Conservation (phyloP, 1,284 basidiomycete genomes). For the Chalciporus sp. region DNA sequence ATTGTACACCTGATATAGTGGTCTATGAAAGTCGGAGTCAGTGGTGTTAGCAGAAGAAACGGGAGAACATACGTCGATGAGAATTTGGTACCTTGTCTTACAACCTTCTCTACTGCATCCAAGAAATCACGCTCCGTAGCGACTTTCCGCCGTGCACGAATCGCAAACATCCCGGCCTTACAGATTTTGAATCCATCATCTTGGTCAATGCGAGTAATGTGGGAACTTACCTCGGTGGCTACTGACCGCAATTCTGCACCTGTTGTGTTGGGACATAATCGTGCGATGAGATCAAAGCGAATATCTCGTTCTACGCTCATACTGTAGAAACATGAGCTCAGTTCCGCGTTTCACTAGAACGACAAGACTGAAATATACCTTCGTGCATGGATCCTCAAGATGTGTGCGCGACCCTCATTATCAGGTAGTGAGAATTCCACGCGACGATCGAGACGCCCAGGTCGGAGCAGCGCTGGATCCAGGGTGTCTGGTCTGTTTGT, state of each 20-base stretch:
- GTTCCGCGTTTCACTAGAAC: slow-evolving; percentile 4
- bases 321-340: slow-evolving; percentile 43
- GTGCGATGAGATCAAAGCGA: slow-evolving; percentile 96
- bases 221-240: slow-evolving; percentile 80
- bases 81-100: slow-evolving; percentile 97
- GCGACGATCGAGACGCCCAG: slow-evolving; percentile 93
- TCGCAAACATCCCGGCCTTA: slow-evolving; percentile 98
- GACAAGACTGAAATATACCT: slow-evolving; percentile 47
- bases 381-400: slow-evolving; percentile 95
- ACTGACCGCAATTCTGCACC: slow-evolving; percentile 97
- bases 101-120: slow-evolving; percentile 98
- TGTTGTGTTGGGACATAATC: slow-evolving; percentile 96
- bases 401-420: slow-evolving; percentile 95
- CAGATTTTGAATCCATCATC: neutral
- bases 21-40: slow-evolving; percentile 41
- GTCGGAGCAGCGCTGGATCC: slow-evolving; percentile 94
- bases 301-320: slow-evolving; percentile 99
- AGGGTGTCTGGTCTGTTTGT: slow-evolving; percentile 99
- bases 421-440: slow-evolving; percentile 97
- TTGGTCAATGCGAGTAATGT: neutral
- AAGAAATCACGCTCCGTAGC: slow-evolving; percentile 98
- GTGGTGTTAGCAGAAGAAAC: neutral
- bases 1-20: slow-evolving; percentile 76
- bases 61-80: slow-evolving; percentile 44
- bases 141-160: slow-evolving; percentile 94